Evolutionary conservation across 306 rosid genomes (phyloP).

Genomic region (Citrullus mucosospermus): DNA sequence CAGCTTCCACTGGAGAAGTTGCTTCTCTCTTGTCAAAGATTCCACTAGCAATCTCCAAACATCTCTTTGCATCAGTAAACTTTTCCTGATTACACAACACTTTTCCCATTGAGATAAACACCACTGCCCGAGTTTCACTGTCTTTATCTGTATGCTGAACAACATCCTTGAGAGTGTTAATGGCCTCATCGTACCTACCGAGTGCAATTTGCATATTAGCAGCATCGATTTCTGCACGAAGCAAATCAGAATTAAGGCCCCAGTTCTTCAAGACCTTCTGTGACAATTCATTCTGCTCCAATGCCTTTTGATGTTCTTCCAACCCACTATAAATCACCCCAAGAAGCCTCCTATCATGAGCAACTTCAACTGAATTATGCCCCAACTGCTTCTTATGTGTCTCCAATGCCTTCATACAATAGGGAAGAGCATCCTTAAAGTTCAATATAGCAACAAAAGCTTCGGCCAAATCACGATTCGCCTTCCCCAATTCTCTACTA

Average conservation of each 20-base stretch:
- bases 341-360: slow-evolving; percentile 65
- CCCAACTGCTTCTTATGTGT: slow-evolving; percentile 56
- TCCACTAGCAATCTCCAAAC: slow-evolving; percentile 70
- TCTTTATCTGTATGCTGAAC: slow-evolving; percentile 51
- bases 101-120: slow-evolving; percentile 76
- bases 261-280: slow-evolving; percentile 69
- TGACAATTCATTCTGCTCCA: slow-evolving; percentile 72
- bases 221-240: slow-evolving; percentile 70
- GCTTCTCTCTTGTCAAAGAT: slow-evolving; percentile 66
- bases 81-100: slow-evolving; percentile 70
- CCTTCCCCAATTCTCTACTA: slow-evolving; percentile 60
- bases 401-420: slow-evolving; percentile 71
- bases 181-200: slow-evolving; percentile 69
- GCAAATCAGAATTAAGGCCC: slow-evolving; percentile 66
- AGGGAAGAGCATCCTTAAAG: slow-evolving; percentile 62
- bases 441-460: slow-evolving; percentile 62
- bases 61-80: slow-evolving; percentile 45
- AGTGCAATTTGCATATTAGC: slow-evolving; percentile 87
- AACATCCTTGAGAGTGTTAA: slow-evolving; percentile 50
- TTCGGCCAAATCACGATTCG: slow-evolving; percentile 60
- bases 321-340: slow-evolving; percentile 70
- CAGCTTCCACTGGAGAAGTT: slow-evolving; percentile 48
- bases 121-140: slow-evolving; percentile 65
- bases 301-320: slow-evolving; percentile 80
- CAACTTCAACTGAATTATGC: slow-evolving; percentile 74